These are phyloP conservation scores for Neoascochyta sp. DNA, from an alignment of 2,329 filamentous ascomycete species.

Conservation along the genomic window DNA sequence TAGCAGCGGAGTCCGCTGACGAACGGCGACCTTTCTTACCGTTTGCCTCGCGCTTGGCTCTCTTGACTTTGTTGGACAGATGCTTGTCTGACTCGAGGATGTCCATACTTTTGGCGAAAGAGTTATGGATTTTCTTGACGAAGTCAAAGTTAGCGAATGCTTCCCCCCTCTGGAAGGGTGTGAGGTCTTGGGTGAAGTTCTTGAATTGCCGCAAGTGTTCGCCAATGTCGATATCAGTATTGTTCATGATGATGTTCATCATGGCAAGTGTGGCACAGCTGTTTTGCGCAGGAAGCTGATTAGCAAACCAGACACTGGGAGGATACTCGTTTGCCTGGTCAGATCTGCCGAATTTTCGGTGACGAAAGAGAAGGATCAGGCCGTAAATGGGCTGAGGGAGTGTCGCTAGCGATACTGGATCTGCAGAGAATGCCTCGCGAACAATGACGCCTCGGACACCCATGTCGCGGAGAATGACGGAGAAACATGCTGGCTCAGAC, in stretches of 20 bases:
- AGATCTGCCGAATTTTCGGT: constrained; percentile 52
- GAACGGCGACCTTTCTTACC: constrained; percentile 36
- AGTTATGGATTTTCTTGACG: constrained; percentile 81
- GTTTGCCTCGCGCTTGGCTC: constrained; percentile 9
- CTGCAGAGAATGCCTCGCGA: constrained; percentile 71
- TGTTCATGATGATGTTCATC: constrained; percentile 91
- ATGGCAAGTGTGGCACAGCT: constrained; percentile 90
- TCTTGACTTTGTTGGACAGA: constrained; percentile 56
- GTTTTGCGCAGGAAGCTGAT: constrained; percentile 67
- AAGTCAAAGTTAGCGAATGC: constrained; percentile 70
- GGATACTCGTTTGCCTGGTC: constrained; percentile 55
- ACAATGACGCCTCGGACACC: constrained; percentile 71
- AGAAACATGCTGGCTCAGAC: constrained; percentile 85
- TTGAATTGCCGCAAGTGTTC: constrained; percentile 70
- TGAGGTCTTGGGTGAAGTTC: constrained; percentile 63
- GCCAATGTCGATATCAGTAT: constrained; percentile 61
- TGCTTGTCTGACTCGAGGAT: constrained; percentile 71
- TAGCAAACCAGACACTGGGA: constrained; percentile 82
- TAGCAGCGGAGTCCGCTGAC: constrained; percentile 18
- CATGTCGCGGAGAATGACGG: constrained; percentile 73
- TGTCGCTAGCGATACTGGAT: constrained; percentile 40
- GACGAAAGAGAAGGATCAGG: constrained; percentile 85
- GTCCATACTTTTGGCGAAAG: constrained; percentile 65
- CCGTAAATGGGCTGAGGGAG: constrained; percentile 58
- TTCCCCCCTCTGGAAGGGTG: constrained; percentile 71